A percentile compares a stretch with the other conserved stretches of the same genome.
These are phyloP conservation scores for Asterochloris erici DNA, from an alignment of 139 green algal species.

Conservation along the genomic window DNA sequence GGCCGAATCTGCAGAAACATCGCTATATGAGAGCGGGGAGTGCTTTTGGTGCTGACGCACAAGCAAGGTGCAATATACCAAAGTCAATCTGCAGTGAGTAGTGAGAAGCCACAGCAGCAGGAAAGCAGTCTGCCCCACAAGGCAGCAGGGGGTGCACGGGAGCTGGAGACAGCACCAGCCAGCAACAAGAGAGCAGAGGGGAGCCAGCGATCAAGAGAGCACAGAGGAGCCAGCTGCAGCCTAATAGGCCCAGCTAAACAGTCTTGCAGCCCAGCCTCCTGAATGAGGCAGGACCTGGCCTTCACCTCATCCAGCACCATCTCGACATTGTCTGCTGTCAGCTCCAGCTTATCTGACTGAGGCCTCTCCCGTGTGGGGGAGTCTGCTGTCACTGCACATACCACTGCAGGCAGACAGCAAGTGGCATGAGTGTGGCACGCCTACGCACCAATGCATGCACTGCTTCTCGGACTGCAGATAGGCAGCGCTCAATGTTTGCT, in stretches of 20 bases:
- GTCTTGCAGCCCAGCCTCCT: background rate
- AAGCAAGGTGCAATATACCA: background rate
- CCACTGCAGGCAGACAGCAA: background rate
- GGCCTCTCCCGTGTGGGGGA: no score
- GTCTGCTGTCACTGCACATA: conserved; percentile 26
- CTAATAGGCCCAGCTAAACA: background rate
- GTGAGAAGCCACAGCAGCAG: no score
- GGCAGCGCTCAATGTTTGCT: no score
- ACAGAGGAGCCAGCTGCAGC: no score
- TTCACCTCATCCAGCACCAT: conserved; percentile 92
- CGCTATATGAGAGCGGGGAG: background rate
- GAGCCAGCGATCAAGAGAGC: no score
- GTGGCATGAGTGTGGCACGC: no score
- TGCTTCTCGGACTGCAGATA: no score
- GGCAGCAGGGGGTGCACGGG: background rate
- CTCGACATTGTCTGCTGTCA: conserved; percentile 98
- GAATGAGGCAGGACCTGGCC: no score
- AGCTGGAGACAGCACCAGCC: background rate
- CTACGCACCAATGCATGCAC: no score
- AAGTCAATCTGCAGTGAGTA: no score
- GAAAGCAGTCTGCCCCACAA: background rate
- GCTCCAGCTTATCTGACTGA: conserved; percentile 62
- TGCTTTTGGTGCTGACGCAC: background rate
- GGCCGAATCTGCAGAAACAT: conserved; percentile 73
- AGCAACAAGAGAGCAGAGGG: background rate